These are phyloP conservation scores for Arachnomyces sp. DNA, from an alignment of 2,329 filamentous ascomycete species.

Conservation along the genomic window DNA sequence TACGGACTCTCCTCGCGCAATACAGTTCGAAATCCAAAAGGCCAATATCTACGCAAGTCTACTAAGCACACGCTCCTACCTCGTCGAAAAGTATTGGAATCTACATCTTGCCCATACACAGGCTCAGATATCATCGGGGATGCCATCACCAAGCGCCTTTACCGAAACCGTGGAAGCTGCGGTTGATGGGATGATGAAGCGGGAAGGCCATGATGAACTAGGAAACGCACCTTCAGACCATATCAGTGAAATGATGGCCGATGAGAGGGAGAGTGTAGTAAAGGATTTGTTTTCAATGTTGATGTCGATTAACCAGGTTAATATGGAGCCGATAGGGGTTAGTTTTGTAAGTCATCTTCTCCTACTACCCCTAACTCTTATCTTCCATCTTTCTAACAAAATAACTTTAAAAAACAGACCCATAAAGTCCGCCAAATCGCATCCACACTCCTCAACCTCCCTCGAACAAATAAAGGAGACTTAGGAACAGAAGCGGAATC, in stretches of 20 bases:
- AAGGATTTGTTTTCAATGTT: conserved; percentile 69
- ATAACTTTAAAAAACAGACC: conserved; percentile 45
- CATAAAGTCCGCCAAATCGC: conserved; percentile 81
- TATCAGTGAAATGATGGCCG: conserved; percentile 58
- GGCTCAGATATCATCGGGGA: conserved; percentile 16
- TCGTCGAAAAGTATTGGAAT: conserved; percentile 79
- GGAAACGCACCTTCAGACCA: conserved; percentile 36
- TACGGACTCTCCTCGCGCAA: conserved; percentile 16
- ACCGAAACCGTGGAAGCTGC: conserved; percentile 15
- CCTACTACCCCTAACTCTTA: conserved; percentile 3
- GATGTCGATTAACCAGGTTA: conserved; percentile 70
- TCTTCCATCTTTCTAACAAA: conserved; percentile 5
- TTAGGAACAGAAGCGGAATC: conserved; percentile 57
- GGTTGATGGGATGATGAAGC: conserved; percentile 15
- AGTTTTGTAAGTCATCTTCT: conserved; percentile 48
- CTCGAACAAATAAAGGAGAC: conserved; percentile 46
- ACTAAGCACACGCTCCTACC: conserved; percentile 71
- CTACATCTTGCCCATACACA: conserved; percentile 57
- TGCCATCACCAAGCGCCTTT: conserved; percentile 8
- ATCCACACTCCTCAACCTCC: conserved; percentile 64
- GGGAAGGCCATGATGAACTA: conserved; percentile 19
- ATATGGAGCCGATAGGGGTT: conserved; percentile 67
- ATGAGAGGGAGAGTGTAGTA: conserved; percentile 74
- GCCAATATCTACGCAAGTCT: conserved; percentile 81
- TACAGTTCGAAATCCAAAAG: conserved; percentile 86